Evolutionary conservation across 1,139 yeast species (phyloP).

Genomic region (Pichia terricola): DNA sequence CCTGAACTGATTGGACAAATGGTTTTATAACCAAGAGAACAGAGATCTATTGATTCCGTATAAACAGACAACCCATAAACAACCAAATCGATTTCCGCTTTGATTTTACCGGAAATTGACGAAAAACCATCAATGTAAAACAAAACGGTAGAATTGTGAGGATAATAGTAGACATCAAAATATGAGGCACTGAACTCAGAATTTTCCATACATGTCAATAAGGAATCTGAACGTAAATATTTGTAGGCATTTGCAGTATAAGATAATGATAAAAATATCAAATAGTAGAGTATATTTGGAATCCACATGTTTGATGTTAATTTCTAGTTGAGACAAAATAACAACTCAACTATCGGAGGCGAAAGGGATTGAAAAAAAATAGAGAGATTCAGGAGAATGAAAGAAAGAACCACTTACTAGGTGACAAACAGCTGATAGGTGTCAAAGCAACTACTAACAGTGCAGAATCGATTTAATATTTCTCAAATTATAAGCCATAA

Average conservation of each 20-base stretch:
- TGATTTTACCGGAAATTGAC: constrained; percentile 64
- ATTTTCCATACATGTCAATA: constrained; percentile 86
- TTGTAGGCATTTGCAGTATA: constrained; percentile 6
- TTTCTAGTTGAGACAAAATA: not conserved
- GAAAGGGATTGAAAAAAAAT: too few species aligned
- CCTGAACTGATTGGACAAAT: constrained; percentile 85
- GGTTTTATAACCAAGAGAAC: constrained; percentile 43
- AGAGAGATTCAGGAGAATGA: too few species aligned
- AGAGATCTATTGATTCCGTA: constrained; percentile 47
- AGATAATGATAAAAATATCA: not conserved
- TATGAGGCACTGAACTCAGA: constrained; percentile 84
- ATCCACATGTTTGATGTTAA: not conserved
- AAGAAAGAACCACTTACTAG: too few species aligned
- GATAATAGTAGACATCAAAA: constrained; percentile 68
- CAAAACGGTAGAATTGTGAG: constrained; percentile 49
- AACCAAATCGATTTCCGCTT: constrained; percentile 57
- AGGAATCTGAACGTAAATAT: constrained; percentile 53
- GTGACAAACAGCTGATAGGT: too few species aligned
- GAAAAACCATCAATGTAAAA: constrained; percentile 75
- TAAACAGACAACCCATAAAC: constrained; percentile 79
- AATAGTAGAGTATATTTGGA: not conserved
- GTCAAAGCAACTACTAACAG: too few species aligned
- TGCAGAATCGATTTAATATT: too few species aligned
- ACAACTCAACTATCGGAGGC: not conserved
- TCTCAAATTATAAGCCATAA: too few species aligned